Conservation (phyloP, 2,329 filamentous ascomycete species). For the Cytospora piceae region DNA sequence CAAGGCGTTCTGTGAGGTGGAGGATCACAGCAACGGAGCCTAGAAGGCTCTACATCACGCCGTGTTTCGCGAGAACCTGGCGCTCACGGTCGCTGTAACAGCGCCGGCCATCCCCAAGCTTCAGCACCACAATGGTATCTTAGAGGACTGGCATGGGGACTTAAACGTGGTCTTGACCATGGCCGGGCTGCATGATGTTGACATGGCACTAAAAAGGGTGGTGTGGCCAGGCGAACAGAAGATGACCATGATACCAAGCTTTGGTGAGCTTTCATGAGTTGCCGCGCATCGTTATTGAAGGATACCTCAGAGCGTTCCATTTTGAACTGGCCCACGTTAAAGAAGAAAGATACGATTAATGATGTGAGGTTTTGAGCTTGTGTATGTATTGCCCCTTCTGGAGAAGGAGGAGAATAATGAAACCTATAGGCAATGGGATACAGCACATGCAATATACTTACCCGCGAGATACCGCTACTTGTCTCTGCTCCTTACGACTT, state of each 20-base stretch:
- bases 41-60: conserved; percentile 32
- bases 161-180: not conserved
- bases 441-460: too few relatives aligned
- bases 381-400: not conserved
- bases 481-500: too few relatives aligned
- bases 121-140: not conserved
- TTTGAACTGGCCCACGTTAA: not conserved
- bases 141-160: not conserved
- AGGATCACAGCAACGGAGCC: conserved; percentile 50
- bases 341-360: not conserved
- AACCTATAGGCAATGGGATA: not conserved
- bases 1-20: conserved; percentile 91
- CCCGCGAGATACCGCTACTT: too few relatives aligned
- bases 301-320: not conserved
- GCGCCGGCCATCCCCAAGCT: not conserved
- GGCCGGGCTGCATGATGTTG: not conserved
- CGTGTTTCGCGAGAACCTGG: not conserved
- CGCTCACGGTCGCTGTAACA: not conserved
- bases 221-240: not conserved
- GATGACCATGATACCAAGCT: not conserved
- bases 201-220: not conserved
- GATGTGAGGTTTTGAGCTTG: not conserved
- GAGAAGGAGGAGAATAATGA: not conserved
- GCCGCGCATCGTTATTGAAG: not conserved
- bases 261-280: not conserved